Evolutionary conservation across 1,284 basidiomycete genomes (phyloP).

Genomic region (Cutaneotrichosporon spelunceum): DNA sequence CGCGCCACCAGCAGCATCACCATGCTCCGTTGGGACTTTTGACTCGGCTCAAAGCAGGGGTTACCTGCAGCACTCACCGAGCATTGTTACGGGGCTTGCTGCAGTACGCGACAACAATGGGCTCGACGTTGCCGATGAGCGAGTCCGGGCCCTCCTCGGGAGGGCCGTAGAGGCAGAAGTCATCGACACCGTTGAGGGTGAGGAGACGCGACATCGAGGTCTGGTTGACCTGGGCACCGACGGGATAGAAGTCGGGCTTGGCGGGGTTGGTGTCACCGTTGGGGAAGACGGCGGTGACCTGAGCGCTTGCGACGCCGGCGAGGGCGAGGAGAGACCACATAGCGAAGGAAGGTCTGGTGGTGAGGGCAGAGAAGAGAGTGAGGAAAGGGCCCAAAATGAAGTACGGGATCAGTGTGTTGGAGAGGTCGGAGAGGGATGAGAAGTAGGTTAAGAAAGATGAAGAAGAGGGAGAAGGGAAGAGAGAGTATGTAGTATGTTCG

Average conservation of each 20-base stretch:
- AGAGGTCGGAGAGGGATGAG: too few species aligned
- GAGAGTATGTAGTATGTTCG: neutral
- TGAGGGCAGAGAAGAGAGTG: neutral
- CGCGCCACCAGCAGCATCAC: too few species aligned
- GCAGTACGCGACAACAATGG: constrained; percentile 46
- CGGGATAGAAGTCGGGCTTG: constrained; percentile 36
- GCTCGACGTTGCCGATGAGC: constrained; percentile 48
- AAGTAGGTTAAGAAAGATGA: neutral
- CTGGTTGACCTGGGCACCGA: constrained; percentile 48
- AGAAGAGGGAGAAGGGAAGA: neutral
- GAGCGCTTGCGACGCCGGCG: constrained; percentile 16
- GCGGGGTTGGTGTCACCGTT: constrained; percentile 51
- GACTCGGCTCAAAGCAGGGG: neutral
- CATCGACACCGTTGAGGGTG: constrained; percentile 48
- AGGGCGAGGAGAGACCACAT: constrained; percentile 20
- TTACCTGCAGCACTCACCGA: constrained; percentile 27
- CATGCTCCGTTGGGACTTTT: too few species aligned
- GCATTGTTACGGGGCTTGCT: constrained; percentile 43
- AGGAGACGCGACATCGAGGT: constrained; percentile 47
- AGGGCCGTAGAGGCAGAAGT: constrained; percentile 51
- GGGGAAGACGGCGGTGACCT: constrained; percentile 42
- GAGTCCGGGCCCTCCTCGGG: constrained; percentile 38
- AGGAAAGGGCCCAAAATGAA: neutral
- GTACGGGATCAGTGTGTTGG: neutral
- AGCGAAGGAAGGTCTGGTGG: constrained; percentile 7